Evolutionary conservation across 2,329 filamentous ascomycete species (phyloP), one percentile per base, ranked within the genome.

Genomic region (Trichothecium roseum): DNA sequence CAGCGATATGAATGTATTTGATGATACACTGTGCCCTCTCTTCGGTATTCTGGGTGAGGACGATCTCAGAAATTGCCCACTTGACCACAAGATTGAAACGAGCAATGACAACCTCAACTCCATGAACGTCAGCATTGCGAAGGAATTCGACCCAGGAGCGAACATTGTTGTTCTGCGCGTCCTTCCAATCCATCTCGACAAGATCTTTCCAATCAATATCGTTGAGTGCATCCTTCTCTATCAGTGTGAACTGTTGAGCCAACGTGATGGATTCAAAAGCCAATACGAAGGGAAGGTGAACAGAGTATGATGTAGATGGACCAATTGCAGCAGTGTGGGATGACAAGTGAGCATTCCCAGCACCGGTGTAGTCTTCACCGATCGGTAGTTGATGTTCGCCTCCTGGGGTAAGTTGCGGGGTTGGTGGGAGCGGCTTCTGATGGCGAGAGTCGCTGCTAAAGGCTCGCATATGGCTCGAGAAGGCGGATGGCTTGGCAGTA

Each of bases 141-240:
- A 89, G 64, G 51, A 87, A 89, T 30, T 85, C 79, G 9, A 89
- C 84, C 84, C 84, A 91, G 16, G 86, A 84, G 36, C 78, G 73
- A 26, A 77, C 73, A 40, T 79, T 66, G 34, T 70, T 76, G 32
- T 72, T 72, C 13, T 73, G 69, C 14, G 69, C 64, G 46, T 86
- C 76, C 52, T 84, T 85, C 83, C 84, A 89, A 34, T 75, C 75
- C 69, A 91, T 80, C 37, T 87, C 82, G 37, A 89, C 84, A 10
- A 91, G 66, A 46, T 91, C 84, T 52, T 83, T 86, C 84, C 84
- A 91, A 57, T 89, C 84, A 42, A 91, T 83, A 54, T 89, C 84
- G 45, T 86, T 84, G 16, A 91, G 64, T 1, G 84, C 84, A 51
- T 89, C 84, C 54, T 89, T 88, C 51, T 91, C 84, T 32, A 91